Conservation (phyloP, 306 rosid species). For the Pyrus bretschneideri region DNA sequence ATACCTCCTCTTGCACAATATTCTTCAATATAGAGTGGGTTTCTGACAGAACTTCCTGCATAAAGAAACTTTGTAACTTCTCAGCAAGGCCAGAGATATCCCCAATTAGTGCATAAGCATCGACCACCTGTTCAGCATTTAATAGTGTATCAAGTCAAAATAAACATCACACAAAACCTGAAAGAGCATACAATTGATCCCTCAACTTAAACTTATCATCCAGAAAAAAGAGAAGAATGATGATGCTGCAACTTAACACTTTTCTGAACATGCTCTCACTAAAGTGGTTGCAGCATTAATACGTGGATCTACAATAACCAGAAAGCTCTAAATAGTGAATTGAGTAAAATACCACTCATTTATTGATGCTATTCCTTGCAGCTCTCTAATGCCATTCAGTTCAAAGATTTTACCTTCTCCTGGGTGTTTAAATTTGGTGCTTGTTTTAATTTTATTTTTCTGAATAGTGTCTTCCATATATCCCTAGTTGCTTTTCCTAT, state of each 20-base stretch:
- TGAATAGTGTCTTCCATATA: background rate
- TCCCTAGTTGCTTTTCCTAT: background rate
- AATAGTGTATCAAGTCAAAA: conserved; percentile 21
- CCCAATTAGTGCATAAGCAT: conserved; percentile 95
- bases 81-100: conserved; percentile 93
- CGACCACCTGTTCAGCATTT: conserved; percentile 62
- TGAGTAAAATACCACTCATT: background rate
- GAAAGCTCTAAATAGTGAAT: background rate
- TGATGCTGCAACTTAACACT: background rate
- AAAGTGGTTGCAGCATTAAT: background rate
- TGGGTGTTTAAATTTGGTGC: background rate
- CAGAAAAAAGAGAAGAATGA: background rate
- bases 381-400: background rate
- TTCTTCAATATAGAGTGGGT: conserved; percentile 73
- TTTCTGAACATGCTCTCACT: background rate
- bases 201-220: background rate
- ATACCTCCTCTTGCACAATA: conserved; percentile 88
- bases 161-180: conserved; percentile 11
- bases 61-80: conserved; percentile 96
- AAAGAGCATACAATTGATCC: background rate
- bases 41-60: conserved; percentile 98
- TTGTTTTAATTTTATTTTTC: background rate
- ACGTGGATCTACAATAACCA: background rate
- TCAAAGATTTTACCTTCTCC: background rate
- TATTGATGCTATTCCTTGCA: background rate